Percentiles rank a stretch among this genome's conserved stretches.
Evolutionary conservation across 75 land plant genomes (phyloP).

Genomic region (Cupressus sempervirens): DNA sequence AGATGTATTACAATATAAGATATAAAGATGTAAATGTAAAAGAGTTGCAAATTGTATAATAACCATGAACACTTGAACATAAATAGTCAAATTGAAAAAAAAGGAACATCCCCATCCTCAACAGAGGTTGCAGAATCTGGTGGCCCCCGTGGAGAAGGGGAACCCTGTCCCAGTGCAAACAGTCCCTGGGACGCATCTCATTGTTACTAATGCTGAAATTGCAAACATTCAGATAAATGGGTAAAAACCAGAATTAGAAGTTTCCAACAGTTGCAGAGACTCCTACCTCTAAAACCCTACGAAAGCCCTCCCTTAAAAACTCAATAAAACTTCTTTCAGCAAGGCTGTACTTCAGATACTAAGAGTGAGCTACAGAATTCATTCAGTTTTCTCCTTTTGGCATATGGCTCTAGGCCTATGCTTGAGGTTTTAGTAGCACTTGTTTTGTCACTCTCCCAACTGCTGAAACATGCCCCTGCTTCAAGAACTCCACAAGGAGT

Average conservation of each 20-base stretch:
- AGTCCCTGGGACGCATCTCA: too few relatives aligned
- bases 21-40: too few relatives aligned
- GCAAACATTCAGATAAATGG: background rate
- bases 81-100: too few relatives aligned
- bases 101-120: too few relatives aligned
- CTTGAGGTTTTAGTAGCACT: constrained; percentile 18
- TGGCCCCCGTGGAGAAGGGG: too few relatives aligned
- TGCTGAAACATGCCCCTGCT: constrained; percentile 44
- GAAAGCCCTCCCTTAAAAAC: background rate
- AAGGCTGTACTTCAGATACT: constrained; percentile 1
- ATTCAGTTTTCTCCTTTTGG: constrained; percentile 29
- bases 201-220: too few relatives aligned
- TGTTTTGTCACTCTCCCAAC: background rate
- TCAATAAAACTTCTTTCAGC: background rate
- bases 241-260: background rate
- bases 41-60: too few relatives aligned
- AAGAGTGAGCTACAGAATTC: constrained; percentile 4
- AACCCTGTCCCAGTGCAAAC: too few relatives aligned
- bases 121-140: too few relatives aligned
- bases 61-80: too few relatives aligned
- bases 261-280: background rate
- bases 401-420: constrained; percentile 3
- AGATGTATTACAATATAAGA: too few relatives aligned
- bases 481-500: constrained; percentile 64
- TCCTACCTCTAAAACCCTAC: background rate